Conservation (phyloP, 345 rosid genomes). For the Murraya paniculata region DNA sequence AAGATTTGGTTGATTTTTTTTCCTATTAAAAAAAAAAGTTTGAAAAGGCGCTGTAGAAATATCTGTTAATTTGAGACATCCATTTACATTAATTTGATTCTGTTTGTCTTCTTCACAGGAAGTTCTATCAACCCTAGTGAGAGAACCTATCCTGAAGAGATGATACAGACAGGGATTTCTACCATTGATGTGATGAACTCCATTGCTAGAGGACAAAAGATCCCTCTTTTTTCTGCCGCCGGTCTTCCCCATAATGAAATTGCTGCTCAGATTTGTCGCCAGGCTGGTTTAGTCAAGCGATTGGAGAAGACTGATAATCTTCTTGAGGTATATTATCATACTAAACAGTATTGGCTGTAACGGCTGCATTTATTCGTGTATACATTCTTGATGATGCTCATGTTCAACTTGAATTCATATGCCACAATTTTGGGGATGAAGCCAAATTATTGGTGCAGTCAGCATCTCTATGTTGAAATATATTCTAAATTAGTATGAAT, state of each 20-base stretch:
- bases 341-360: not conserved
- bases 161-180: constrained; percentile 98
- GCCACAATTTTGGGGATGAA: not conserved
- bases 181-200: constrained; percentile 99
- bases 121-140: constrained; percentile 99
- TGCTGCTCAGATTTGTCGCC: constrained; percentile 99
- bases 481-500: not conserved
- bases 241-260: constrained; percentile 99
- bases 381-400: not conserved
- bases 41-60: not conserved
- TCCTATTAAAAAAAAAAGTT: not conserved
- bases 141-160: constrained; percentile 97
- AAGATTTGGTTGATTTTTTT: not conserved
- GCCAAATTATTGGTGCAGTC: not conserved
- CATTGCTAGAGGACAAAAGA: constrained; percentile 97
- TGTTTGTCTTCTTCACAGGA: constrained; percentile 36
- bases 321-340: constrained; percentile 49
- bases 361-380: not conserved
- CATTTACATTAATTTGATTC: not conserved
- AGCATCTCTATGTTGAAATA: not conserved
- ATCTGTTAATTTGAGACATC: not conserved
- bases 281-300: constrained; percentile 96
- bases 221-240: constrained; percentile 97
- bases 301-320: constrained; percentile 78
- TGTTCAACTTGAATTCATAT: not conserved